Evolutionary conservation across 2,329 filamentous ascomycete species (phyloP).

Genomic region (Camillea tinctor): DNA sequence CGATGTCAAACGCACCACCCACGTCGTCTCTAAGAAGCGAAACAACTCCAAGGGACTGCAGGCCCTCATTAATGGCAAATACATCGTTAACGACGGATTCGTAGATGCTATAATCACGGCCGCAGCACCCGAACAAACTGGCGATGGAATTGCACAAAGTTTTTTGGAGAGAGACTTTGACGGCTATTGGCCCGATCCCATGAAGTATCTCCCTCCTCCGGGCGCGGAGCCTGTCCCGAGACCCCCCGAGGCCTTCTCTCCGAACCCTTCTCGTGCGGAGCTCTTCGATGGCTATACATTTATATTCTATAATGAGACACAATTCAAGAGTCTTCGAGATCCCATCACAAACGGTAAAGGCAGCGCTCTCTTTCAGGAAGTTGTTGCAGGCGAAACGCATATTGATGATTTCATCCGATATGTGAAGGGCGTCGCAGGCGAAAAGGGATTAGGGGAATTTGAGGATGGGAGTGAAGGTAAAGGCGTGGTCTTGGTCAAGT

Average conservation of each 20-base stretch:
- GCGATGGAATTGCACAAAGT: constrained; percentile 49
- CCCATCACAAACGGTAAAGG: constrained; percentile 78
- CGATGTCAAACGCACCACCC: constrained; percentile 69
- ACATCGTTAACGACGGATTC: constrained; percentile 73
- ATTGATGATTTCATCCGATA: constrained; percentile 76
- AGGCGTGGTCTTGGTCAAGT: constrained; percentile 77
- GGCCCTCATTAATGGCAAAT: constrained; percentile 76
- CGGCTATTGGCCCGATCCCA: constrained; percentile 72
- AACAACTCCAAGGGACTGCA: constrained; percentile 88
- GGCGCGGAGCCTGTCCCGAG: constrained; percentile 74
- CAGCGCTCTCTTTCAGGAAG: constrained; percentile 70
- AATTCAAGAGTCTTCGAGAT: constrained; percentile 72
- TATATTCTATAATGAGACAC: constrained; percentile 74
- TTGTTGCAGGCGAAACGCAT: constrained; percentile 61
- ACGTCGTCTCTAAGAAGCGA: constrained; percentile 84
- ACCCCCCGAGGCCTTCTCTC: constrained; percentile 67
- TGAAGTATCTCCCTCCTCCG: constrained; percentile 68
- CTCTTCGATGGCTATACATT: constrained; percentile 89
- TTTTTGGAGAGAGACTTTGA: constrained; percentile 79
- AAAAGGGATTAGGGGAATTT: constrained; percentile 67
- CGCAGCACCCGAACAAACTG: constrained; percentile 46
- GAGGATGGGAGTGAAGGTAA: constrained; percentile 62
- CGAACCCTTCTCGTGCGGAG: constrained; percentile 62
- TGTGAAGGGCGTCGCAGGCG: constrained; percentile 71
- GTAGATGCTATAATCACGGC: constrained; percentile 69